Base-by-base conservation (phyloP, 1,284 basidiomycete genomes). In the Fomitopsis palustris region DNA sequence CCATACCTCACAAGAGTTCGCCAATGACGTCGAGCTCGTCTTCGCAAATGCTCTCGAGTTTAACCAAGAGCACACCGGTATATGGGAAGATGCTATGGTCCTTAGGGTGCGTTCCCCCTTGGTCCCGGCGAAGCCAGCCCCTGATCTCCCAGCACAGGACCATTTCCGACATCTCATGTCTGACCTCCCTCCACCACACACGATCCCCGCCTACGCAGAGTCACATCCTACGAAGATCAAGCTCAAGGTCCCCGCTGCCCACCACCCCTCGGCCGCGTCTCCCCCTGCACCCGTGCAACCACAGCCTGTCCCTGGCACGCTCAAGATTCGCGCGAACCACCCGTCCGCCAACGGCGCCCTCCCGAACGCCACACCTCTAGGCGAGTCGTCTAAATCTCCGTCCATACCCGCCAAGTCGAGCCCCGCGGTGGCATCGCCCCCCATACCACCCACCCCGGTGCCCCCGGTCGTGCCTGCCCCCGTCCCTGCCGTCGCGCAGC, bases 21-120 rank as follows among this genome's bases (percentile, higher is more conserved):
- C 90, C 55, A 83, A 84, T 31, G 95, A 97, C 64, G 88, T 95
- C 7, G 93, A 95, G 68, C 83, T 94, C 45, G 90, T 97, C 51
- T 96, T 95, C 75, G 83, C 85, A n/a, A 98, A 98, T 71, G 95
- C 95, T 3, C 81, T 93, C 72, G 75, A 81, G 55, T 93, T 92
- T 74, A 93, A 93, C 65, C 84, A 83, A 65, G 91, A 93, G 25
- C 81, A 88, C 66, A 90, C 87, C 23, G 78, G 73, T 57, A 88
- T 93, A 39, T 92, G 87, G 86, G 83, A 90, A 64, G 89, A 91
- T 67, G 90, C 90, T 16, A 67, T 79, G 23, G 70, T 76, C 9
- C 77, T 93, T 37, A 78, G 85, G 65, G 90, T 90, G 70, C 54
- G 82, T 74, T 29, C 17, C 33, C 10, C 21, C 19, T 17, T 12